Evolutionary conservation across 371 early-diverging fungal genomes (phyloP), one percentile per base, ranked within the genome.

Genomic region (Nematocida sp.): DNA sequence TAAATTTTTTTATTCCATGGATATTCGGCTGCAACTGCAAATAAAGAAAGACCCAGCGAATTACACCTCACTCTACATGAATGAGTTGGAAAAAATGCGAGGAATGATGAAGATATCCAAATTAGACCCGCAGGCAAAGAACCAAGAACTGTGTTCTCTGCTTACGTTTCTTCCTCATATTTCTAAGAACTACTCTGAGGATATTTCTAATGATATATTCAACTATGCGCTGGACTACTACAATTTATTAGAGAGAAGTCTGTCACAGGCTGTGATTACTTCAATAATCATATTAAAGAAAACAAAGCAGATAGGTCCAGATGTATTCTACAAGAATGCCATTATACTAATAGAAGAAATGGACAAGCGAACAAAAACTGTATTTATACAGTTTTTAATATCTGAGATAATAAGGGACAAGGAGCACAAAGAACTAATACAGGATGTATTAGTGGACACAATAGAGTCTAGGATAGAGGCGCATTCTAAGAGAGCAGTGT

Each of bases 21-120:
- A 78, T 39, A 45, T 78, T 4, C 80, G 80, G 7, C 42, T 78
- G 64, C 80, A 78, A 44, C 71, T 78, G 40, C 80, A 69, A 47
- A 57, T 78, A 25, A 78, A 78, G 25, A 52, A 52, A 71, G 80
- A 69, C 40, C 80, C 80, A 11, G 11, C 5, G 15, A 67, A 25
- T 18, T 56, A 71, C 55, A 56, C 55, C 1, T n/a, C 15, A 7
- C 61, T 78, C 5, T 78, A 78, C 52, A 40, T 20, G 44, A 78
- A 78, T 58, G 80, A 78, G 58, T 60, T 78, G 40, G 80, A 78
- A 27, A 78, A 78, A 23, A 33, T 78, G 4, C 4, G 70, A 27
- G 80, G 80, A 40, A 78, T 78, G 80, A 23, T 78, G 18, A 78
- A 57, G 58, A 78, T 78, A 66, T 78, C 80, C n/a, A 78, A 78